Percentiles rank a stretch among this genome's conserved stretches.
These are phyloP conservation scores for Aspergillus incahuasiensis DNA, from an alignment of 495 filamentous ascomycete genomes.

Conservation along the genomic window DNA sequence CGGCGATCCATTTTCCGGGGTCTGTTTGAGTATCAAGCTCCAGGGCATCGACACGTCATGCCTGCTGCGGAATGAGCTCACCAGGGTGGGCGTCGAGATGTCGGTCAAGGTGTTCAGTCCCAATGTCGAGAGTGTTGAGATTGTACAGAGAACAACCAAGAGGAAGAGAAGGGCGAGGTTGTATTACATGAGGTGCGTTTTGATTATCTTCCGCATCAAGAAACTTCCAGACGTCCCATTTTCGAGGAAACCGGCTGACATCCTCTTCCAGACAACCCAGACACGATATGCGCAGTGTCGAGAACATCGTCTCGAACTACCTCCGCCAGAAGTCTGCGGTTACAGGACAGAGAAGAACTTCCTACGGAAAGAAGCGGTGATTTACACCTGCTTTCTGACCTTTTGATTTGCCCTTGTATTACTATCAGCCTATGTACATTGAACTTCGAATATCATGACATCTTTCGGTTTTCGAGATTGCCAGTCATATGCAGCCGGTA, in stretches of 20 bases:
- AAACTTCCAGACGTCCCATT: too few species aligned
- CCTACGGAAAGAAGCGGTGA: slow-evolving; percentile 20
- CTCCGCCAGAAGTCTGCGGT: slow-evolving; percentile 54
- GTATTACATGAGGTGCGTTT: slow-evolving; percentile 81
- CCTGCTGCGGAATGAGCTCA: slow-evolving; percentile 76
- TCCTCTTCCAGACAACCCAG: slow-evolving; percentile 46
- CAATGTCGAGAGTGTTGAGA: slow-evolving; percentile 84
- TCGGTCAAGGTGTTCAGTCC: slow-evolving; percentile 92
- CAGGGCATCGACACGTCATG: slow-evolving; percentile 82
- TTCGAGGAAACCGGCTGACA: slow-evolving; percentile 3
- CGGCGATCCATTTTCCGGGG: slow-evolving; percentile 87
- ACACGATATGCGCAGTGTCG: slow-evolving; percentile 66
- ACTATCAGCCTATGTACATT: slow-evolving; percentile 32
- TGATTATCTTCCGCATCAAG: too few species aligned
- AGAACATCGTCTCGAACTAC: slow-evolving; percentile 67
- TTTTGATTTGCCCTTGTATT: slow-evolving; percentile 35
- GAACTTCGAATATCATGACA: slow-evolving; percentile 13
- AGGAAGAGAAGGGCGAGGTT: slow-evolving; percentile 82
- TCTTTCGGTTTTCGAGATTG: slow-evolving; percentile 9
- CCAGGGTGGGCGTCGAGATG: slow-evolving; percentile 90
- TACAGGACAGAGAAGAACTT: slow-evolving; percentile 23
- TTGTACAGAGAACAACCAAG: slow-evolving; percentile 80
- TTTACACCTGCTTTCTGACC: slow-evolving; percentile 18
- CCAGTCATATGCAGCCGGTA: background rate
- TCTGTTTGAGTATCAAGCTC: slow-evolving; percentile 77